Evolutionary conservation across 352 stramenopile species (phyloP).

Genomic region (Phytophthora agathidicida): DNA sequence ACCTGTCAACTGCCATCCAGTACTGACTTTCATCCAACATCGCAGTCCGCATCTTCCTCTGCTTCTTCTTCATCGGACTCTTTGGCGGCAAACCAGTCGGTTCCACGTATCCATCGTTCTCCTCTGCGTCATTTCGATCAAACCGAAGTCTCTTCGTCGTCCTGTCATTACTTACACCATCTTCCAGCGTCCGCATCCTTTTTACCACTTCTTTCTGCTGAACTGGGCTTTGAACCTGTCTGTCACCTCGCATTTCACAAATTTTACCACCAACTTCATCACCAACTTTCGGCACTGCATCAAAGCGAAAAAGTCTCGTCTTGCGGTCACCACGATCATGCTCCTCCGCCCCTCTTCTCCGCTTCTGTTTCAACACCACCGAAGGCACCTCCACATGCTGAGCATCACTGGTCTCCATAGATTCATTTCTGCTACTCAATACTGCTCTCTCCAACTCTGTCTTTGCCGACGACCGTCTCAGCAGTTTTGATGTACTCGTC

Average conservation of each 20-base stretch:
- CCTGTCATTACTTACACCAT: neutral
- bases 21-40: slow-evolving; percentile 23
- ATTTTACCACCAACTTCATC: too few species aligned
- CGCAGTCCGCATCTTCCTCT: slow-evolving; percentile 16
- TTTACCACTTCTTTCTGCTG: neutral
- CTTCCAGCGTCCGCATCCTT: neutral
- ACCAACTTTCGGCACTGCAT: slow-evolving; percentile 1
- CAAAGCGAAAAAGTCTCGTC: neutral
- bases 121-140: neutral
- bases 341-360: neutral
- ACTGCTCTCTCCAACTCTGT: neutral
- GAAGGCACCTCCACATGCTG: too few species aligned
- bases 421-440: neutral
- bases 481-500: neutral
- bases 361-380: neutral
- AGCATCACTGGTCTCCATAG: neutral
- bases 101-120: neutral
- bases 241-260: neutral
- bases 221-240: neutral
- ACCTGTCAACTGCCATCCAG: slow-evolving; percentile 27
- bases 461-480: slow-evolving; percentile 3
- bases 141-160: slow-evolving; percentile 5
- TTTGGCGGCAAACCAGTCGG: slow-evolving; percentile 19
- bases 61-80: slow-evolving; percentile 8
- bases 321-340: neutral